Evolutionary conservation across 306 rosid genomes (phyloP).

Genomic region (Vigna trinervia): DNA sequence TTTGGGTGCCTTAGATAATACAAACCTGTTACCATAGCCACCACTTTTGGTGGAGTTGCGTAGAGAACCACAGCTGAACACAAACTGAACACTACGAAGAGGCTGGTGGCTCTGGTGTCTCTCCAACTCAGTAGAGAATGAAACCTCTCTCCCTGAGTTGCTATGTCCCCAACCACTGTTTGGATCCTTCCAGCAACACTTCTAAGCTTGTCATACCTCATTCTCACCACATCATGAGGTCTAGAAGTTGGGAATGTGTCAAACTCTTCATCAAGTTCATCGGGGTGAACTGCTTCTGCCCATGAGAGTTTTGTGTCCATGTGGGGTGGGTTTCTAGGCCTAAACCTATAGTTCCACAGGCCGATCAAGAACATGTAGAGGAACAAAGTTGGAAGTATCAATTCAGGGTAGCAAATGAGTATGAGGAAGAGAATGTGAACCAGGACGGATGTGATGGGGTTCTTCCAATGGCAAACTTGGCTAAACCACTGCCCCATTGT

Average conservation of each 20-base stretch:
- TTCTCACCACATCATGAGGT: slow-evolving; percentile 66
- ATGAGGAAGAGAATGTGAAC: slow-evolving; percentile 83
- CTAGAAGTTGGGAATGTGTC: slow-evolving; percentile 91
- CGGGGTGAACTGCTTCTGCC: slow-evolving; percentile 83
- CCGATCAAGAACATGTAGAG: slow-evolving; percentile 97
- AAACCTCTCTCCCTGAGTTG: slow-evolving; percentile 94
- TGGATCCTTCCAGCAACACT: slow-evolving; percentile 95
- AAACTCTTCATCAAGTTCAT: slow-evolving; percentile 95
- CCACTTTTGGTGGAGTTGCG: slow-evolving; percentile 75
- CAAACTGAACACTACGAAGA: slow-evolving; percentile 71
- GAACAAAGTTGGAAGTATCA: slow-evolving; percentile 86
- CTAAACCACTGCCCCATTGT: slow-evolving; percentile 71
- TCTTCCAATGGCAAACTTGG: slow-evolving; percentile 90
- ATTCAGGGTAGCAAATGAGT: slow-evolving; percentile 82
- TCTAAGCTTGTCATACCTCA: slow-evolving; percentile 90
- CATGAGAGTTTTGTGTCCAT: slow-evolving; percentile 92
- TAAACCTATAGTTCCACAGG: slow-evolving; percentile 85
- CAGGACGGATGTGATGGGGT: slow-evolving; percentile 73
- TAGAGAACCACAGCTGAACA: slow-evolving; percentile 77
- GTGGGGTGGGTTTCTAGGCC: slow-evolving; percentile 78
- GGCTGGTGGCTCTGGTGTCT: slow-evolving; percentile 89
- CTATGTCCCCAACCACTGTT: slow-evolving; percentile 92
- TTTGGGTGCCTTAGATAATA: slow-evolving; percentile 78
- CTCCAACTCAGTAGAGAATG: slow-evolving; percentile 91
- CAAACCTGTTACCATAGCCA: slow-evolving; percentile 75